Conservation (phyloP, 768 basidiomycete species). For the Mycena venus region DNA sequence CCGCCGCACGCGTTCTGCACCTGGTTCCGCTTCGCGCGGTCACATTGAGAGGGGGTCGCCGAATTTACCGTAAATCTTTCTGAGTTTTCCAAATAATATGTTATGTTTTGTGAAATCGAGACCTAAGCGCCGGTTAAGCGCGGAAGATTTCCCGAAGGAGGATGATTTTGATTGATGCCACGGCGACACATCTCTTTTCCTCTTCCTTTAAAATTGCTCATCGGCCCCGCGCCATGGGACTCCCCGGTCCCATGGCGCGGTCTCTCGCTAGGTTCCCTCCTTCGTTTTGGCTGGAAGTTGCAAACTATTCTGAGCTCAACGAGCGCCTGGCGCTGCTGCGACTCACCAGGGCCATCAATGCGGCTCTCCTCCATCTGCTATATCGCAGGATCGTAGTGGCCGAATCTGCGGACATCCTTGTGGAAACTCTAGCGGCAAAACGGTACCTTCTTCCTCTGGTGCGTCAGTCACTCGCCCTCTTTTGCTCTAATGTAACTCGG, state of each 20-base stretch:
- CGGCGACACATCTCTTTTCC: no score
- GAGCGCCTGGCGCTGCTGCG: no score
- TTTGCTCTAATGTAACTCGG: background rate
- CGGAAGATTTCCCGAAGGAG: background rate
- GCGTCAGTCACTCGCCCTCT: background rate
- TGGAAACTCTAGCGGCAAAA: background rate
- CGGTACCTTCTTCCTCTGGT: background rate
- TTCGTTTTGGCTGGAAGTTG: no score
- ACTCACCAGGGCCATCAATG: no score
- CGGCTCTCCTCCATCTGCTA: no score
- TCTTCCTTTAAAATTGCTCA: no score
- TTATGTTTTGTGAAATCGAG: background rate
- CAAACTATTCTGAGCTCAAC: no score
- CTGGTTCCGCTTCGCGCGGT: background rate
- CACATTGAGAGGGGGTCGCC: background rate
- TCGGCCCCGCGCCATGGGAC: background rate
- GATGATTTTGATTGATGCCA: background rate
- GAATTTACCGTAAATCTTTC: background rate
- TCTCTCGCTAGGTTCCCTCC: no score
- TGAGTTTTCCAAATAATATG: background rate
- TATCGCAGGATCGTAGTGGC: no score
- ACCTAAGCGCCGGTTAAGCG: background rate
- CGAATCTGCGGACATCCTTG: no score
- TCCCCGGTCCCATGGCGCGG: background rate
- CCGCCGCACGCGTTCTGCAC: background rate